Percentiles rank a stretch among this genome's conserved stretches.
Conservation (phyloP, 2,329 filamentous ascomycete genomes). For the Geosmithia flava region DNA sequence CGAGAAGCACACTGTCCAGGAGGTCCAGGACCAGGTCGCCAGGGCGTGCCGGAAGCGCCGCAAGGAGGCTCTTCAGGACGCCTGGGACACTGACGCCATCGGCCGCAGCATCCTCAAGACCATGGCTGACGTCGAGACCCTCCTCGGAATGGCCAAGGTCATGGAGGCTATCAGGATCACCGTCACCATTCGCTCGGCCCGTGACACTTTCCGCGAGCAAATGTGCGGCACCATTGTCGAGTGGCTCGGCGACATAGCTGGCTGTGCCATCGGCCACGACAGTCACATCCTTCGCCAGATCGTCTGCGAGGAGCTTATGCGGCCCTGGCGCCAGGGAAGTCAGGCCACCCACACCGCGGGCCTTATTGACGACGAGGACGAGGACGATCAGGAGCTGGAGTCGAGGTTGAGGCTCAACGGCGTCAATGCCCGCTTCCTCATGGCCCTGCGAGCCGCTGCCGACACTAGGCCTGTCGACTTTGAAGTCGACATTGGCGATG, state of each 20-base stretch:
- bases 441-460: conserved; percentile 21
- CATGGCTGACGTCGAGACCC: conserved; percentile 54
- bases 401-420: conserved; percentile 15
- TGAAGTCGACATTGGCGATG: conserved; percentile 15
- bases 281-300: conserved; percentile 65
- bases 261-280: conserved; percentile 74
- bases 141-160: conserved; percentile 69
- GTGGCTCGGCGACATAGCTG: conserved; percentile 88
- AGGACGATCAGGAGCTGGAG: conserved; percentile 34
- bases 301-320: conserved; percentile 85
- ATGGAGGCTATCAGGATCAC: conserved; percentile 95
- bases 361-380: conserved; percentile 29
- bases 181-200: conserved; percentile 81
- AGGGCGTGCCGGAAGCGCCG: conserved; percentile 69
- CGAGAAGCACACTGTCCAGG: conserved; percentile 91
- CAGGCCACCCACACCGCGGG: conserved; percentile 57
- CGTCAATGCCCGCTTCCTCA: conserved; percentile 22
- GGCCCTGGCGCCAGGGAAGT: conserved; percentile 78
- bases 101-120: conserved; percentile 80
- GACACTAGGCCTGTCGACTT: conserved; percentile 11
- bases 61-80: conserved; percentile 58
- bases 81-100: conserved; percentile 79
- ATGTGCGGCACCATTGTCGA: conserved; percentile 98
- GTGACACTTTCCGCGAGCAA: conserved; percentile 93
- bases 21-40: conserved; percentile 82